Evolutionary conservation across 768 basidiomycete genomes (phyloP), one percentile per base, ranked within the genome.

Genomic region (Antrodiella citrinella): DNA sequence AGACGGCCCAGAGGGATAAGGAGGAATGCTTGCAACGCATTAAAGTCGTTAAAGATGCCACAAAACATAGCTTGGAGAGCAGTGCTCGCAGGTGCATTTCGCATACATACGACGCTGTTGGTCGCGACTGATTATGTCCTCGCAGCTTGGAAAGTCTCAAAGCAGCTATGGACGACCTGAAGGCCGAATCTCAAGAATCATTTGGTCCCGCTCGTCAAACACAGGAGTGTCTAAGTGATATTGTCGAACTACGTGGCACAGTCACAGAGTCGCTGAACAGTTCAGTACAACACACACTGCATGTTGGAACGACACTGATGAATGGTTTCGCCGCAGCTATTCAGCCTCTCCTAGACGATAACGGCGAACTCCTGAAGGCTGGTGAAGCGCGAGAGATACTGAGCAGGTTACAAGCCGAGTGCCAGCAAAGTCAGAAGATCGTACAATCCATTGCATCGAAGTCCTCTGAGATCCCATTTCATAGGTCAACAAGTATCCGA

Each of bases 401-500:
- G 5, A 46, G 44, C 30, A 51, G 49, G 3, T 51, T 65, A 4
- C 50, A 59, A 41, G 20, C 54, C 2, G 60, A 61, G 21, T 61
- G 54, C 52, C 30, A 50, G 0, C 57, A 54, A 23, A 54, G 63
- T 62, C 41, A 49, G 57, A n/a, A n/a, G n/a, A n/a, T n/a, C n/a
- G n/a, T n/a, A n/a, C 45, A 18, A 9, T 26, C 26, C 12, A 43
- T 4, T 4, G 7, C 18, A 40, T 50, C 15, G 20, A 7, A n/a
- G n/a, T n/a, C n/a, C n/a, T n/a, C n/a, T 10, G 18, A 18, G 10
- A 38, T 38, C 35, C 10, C 18, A 11, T 40, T 9, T 43, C 21
- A n/a, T 43, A 76, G 75, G 72, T n/a, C 67, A 72, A 50, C 72
- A 76, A 60, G 75, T 76, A 35, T 65, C 69, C 23, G 72, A 75